A percentile compares a stretch with the other conserved stretches of the same genome.
phyloP scores from a whole-genome alignment of 257 asterid species.

The Osmanthus fragrans region DNA sequence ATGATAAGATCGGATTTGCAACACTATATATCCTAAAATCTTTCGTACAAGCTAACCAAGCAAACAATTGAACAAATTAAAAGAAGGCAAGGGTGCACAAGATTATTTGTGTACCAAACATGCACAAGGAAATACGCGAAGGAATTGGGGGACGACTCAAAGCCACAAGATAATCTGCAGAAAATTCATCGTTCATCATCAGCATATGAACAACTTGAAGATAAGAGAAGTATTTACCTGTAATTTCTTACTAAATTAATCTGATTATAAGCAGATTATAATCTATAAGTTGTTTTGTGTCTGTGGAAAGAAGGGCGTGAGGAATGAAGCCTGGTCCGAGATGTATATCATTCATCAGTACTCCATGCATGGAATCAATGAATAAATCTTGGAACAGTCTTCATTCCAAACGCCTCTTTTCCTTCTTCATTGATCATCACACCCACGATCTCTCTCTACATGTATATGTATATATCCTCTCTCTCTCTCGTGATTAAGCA shows the following conservation, averaged over 20 bases:
- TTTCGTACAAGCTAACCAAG: too few relatives aligned
- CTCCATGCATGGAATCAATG: background rate
- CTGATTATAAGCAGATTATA: background rate
- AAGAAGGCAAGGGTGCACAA: too few relatives aligned
- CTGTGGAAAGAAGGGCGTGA: slow-evolving; percentile 2
- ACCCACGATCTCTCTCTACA: background rate
- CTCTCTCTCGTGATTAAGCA: background rate
- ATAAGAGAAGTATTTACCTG: background rate
- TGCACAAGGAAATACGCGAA: too few relatives aligned
- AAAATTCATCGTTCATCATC: background rate
- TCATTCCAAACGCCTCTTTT: slow-evolving; percentile 2
- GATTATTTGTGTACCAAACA: too few relatives aligned
- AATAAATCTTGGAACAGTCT: slow-evolving; percentile 6
- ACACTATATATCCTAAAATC: too few relatives aligned
- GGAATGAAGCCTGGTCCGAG: slow-evolving; percentile 24
- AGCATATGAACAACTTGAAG: background rate
- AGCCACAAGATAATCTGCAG: background rate
- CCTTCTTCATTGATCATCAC: background rate
- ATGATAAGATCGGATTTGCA: too few relatives aligned
- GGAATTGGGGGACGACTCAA: too few relatives aligned
- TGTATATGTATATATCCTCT: background rate
- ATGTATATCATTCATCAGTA: background rate
- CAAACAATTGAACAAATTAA: too few relatives aligned
- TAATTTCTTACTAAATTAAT: background rate
- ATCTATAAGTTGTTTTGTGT: background rate